Percentiles rank a stretch among this genome's conserved stretches.
Evolutionary conservation across 2,329 filamentous ascomycete species (phyloP).

Genomic region (Macroventuria anomochaeta): DNA sequence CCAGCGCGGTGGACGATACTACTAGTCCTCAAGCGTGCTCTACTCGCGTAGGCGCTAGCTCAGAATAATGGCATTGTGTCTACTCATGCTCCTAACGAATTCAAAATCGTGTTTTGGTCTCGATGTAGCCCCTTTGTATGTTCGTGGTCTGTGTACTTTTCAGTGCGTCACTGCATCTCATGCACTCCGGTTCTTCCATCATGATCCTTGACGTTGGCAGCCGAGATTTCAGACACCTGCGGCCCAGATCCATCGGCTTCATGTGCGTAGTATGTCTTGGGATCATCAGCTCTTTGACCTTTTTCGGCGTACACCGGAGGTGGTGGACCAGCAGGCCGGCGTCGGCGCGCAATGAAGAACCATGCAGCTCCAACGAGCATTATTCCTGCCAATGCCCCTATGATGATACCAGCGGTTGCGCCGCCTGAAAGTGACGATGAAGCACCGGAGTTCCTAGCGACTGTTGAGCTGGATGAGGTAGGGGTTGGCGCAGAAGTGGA

Average conservation of each 20-base stretch:
- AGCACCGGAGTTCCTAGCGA: background rate
- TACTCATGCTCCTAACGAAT: no score
- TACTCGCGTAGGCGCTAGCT: no score
- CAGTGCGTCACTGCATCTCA: background rate
- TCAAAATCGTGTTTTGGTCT: no score
- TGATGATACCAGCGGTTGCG: constrained; percentile 1
- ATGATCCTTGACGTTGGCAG: constrained; percentile 4
- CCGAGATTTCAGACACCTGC: constrained; percentile 7
- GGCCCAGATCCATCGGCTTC: constrained; percentile 1
- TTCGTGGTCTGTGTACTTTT: no score
- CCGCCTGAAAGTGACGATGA: background rate
- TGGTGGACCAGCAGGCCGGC: background rate
- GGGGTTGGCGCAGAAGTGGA: background rate
- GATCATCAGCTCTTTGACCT: background rate
- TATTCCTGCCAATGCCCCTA: background rate
- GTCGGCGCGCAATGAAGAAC: background rate
- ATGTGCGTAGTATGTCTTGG: background rate
- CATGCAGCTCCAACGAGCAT: constrained; percentile 1
- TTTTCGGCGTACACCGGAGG: background rate
- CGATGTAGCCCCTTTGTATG: no score
- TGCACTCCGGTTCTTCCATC: background rate
- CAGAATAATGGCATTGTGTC: no score
- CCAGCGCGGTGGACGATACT: no score
- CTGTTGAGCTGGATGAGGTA: background rate
- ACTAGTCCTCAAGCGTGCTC: no score